These are phyloP conservation scores for Plasmodium sp. DNA, from an alignment of 169 alveolate genomes.

Conservation along the genomic window DNA sequence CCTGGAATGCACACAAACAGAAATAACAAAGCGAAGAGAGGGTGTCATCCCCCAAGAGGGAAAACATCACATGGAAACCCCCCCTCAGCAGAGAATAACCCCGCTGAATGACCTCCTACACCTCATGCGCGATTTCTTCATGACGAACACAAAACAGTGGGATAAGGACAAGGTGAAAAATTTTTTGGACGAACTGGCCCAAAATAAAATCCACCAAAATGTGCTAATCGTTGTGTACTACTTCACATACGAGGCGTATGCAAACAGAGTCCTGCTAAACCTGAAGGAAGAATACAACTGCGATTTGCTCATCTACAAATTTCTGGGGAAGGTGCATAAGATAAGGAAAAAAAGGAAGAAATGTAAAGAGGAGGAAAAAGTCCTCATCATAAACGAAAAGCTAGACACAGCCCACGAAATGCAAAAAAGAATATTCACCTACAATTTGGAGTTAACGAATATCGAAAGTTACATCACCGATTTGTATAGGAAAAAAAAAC, in stretches of 20 bases:
- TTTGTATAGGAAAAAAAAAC: slow-evolving; percentile 23
- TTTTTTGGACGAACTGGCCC: slow-evolving; percentile 7
- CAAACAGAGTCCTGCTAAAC: neutral
- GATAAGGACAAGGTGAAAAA: neutral
- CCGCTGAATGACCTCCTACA: neutral
- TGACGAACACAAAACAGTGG: neutral
- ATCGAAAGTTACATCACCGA: slow-evolving; percentile 23
- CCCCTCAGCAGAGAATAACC: neutral
- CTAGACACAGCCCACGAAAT: slow-evolving; percentile 37
- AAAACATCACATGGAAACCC: neutral
- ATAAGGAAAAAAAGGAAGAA: slow-evolving; percentile 38
- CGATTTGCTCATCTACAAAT: slow-evolving; percentile 18
- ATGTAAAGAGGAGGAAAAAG: slow-evolving; percentile 49
- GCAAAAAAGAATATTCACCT: slow-evolving; percentile 36
- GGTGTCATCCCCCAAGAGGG: neutral
- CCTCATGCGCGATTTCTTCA: neutral
- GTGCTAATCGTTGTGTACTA: neutral
- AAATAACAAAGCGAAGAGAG: neutral
- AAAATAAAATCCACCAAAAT: slow-evolving; percentile 4
- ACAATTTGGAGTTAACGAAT: neutral
- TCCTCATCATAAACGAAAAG: slow-evolving; percentile 28
- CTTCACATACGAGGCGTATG: slow-evolving; percentile 30
- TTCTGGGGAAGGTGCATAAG: slow-evolving; percentile 2
- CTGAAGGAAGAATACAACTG: slow-evolving; percentile 29
- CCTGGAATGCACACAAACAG: neutral